Conservation (phyloP, 2,329 filamentous ascomycete genomes). For the Lasiodiplodia sp. region DNA sequence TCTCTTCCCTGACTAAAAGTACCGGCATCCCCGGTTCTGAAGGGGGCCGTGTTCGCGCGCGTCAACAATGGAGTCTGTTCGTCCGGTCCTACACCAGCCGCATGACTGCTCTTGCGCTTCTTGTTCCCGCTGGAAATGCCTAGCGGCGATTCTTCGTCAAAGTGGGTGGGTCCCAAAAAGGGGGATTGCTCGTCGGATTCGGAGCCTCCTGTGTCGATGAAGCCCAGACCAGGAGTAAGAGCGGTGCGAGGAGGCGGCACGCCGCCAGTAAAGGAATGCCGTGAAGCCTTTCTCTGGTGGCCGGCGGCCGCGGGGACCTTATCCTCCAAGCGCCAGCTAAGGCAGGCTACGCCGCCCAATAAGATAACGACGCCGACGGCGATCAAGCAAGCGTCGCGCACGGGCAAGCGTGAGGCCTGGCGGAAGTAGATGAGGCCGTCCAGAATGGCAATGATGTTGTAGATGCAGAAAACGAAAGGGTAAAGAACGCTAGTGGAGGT, state of each 20-base stretch:
- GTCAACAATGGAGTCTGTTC: slow-evolving; percentile 48
- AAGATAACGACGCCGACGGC: slow-evolving; percentile 86
- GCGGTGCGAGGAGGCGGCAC: slow-evolving; percentile 65
- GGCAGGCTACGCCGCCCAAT: slow-evolving; percentile 83
- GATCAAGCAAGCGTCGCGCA: slow-evolving; percentile 80
- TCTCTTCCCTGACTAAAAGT: slow-evolving; percentile 12
- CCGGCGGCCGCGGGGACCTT: slow-evolving; percentile 57
- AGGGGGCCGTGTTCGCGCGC: slow-evolving; percentile 44
- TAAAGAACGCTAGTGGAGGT: slow-evolving; percentile 96
- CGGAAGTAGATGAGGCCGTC: slow-evolving; percentile 97
- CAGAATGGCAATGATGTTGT: slow-evolving; percentile 98
- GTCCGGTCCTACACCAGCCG: slow-evolving; percentile 34
- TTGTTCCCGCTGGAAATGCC: slow-evolving; percentile 26
- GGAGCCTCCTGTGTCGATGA: slow-evolving; percentile 60
- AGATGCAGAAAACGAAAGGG: slow-evolving; percentile 96
- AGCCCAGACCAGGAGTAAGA: slow-evolving; percentile 81
- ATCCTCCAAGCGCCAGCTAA: slow-evolving; percentile 93
- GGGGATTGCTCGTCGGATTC: slow-evolving; percentile 34
- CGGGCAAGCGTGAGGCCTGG: slow-evolving; percentile 80
- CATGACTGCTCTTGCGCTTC: slow-evolving; percentile 25
- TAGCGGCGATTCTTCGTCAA: slow-evolving; percentile 28
- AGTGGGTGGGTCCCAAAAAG: slow-evolving; percentile 26
- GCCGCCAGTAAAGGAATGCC: slow-evolving; percentile 50
- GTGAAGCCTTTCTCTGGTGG: slow-evolving; percentile 20
- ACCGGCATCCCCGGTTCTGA: neutral